A percentile compares a stretch with the other conserved stretches of the same genome.
Evolutionary conservation across 2,329 filamentous ascomycete species (phyloP).

Genomic region (Aspergillus sp.): DNA sequence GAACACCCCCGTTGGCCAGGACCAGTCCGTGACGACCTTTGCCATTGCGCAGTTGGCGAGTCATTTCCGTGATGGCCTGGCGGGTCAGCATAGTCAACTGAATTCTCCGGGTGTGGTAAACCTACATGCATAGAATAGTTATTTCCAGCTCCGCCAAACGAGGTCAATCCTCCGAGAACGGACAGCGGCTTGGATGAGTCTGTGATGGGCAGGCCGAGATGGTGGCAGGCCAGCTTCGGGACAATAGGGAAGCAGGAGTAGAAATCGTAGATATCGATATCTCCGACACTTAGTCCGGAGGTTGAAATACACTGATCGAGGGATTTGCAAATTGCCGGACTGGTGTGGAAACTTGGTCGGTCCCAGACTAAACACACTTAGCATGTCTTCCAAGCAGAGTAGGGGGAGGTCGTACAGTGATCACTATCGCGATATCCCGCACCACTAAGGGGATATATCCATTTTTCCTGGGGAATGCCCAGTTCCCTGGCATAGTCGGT

Average conservation of each 20-base stretch:
- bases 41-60: slow-evolving; percentile 43
- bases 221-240: slow-evolving; percentile 55
- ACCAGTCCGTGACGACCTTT: slow-evolving; percentile 47
- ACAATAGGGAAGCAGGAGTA: slow-evolving; percentile 66
- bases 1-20: slow-evolving; percentile 56
- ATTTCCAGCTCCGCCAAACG: slow-evolving; percentile 62
- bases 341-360: slow-evolving; percentile 50
- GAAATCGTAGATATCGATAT: slow-evolving; percentile 56
- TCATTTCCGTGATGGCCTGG: slow-evolving; percentile 48
- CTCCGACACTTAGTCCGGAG: slow-evolving; percentile 40
- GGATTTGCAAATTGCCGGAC: slow-evolving; percentile 50
- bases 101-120: background rate
- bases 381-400: background rate
- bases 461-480: slow-evolving; percentile 47
- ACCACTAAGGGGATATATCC: slow-evolving; percentile 58
- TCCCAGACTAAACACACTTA: slow-evolving; percentile 49
- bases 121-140: slow-evolving; percentile 61
- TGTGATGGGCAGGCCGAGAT: slow-evolving; percentile 47
- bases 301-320: slow-evolving; percentile 46
- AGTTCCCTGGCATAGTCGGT: slow-evolving; percentile 47
- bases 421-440: slow-evolving; percentile 53
- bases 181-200: slow-evolving; percentile 47
- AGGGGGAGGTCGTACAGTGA: slow-evolving; percentile 39
- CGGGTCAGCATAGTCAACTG: background rate
- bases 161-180: slow-evolving; percentile 57